These are phyloP conservation scores for Leccinum griseonigrum DNA, from an alignment of 1,284 basidiomycete genomes.

Conservation along the genomic window DNA sequence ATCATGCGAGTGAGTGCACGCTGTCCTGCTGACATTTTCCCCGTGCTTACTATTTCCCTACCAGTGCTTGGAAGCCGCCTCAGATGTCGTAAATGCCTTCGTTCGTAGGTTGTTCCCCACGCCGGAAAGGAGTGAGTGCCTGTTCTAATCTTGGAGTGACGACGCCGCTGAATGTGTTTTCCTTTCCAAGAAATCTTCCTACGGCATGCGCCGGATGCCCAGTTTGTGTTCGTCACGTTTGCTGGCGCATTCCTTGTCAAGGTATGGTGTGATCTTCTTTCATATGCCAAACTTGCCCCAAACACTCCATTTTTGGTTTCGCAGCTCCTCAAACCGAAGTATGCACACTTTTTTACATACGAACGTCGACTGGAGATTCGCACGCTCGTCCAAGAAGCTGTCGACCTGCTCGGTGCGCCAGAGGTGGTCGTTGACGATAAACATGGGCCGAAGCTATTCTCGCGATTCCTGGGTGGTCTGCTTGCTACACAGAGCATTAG, in stretches of 20 bases:
- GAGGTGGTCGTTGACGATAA: constrained; percentile 73
- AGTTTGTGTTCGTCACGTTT: constrained; percentile 83
- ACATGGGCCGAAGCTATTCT: constrained; percentile 72
- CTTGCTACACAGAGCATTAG: constrained; percentile 56
- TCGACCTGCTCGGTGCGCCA: constrained; percentile 60
- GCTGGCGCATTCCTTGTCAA: constrained; percentile 80
- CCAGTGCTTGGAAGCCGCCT: constrained; percentile 25
- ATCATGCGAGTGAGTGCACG: constrained; percentile 56
- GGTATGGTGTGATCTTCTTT: constrained; percentile 35
- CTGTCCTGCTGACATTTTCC: neutral
- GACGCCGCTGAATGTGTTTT: constrained; percentile 4
- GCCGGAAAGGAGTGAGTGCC: constrained; percentile 50
- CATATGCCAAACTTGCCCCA: neutral
- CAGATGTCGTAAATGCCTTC: constrained; percentile 62
- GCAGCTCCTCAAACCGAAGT: constrained; percentile 74
- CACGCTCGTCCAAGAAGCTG: constrained; percentile 57
- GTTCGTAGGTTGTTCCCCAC: constrained; percentile 55
- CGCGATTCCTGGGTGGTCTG: constrained; percentile 68
- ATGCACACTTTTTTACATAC: constrained; percentile 52
- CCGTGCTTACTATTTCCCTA: neutral
- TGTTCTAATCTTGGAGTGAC: neutral
- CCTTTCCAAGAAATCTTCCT: constrained; percentile 49
- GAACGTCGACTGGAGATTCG: constrained; percentile 62
- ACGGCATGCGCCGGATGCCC: constrained; percentile 78
- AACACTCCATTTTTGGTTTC: neutral